phyloP scores from a whole-genome alignment of 176 grass and related monocot species.

The Thinopyrum elongatum region DNA sequence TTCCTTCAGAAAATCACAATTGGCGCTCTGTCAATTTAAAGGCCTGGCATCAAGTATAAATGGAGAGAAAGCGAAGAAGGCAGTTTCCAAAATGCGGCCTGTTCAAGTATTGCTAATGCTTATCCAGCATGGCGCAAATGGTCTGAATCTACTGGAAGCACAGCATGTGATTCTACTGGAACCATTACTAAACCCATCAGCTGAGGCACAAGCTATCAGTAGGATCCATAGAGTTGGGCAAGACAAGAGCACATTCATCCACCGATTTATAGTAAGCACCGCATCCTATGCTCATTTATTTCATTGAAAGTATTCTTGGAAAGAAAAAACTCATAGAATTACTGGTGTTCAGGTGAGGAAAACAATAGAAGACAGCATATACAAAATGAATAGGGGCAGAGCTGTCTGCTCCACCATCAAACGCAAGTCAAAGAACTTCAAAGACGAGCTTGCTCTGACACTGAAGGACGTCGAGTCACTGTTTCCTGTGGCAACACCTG shows the following conservation, averaged over 20 bases:
- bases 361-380: conserved; percentile 93
- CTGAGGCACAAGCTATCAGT: conserved; percentile 92
- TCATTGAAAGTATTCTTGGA: background rate
- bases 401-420: conserved; percentile 60
- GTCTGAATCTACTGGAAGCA: conserved; percentile 98
- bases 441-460: conserved; percentile 77
- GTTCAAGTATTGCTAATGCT: conserved; percentile 92
- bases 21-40: conserved; percentile 87
- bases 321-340: background rate
- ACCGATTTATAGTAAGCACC: conserved; percentile 75
- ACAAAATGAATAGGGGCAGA: conserved; percentile 72
- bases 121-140: conserved; percentile 85
- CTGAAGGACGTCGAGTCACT: conserved; percentile 78
- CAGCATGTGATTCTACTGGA: conserved; percentile 90
- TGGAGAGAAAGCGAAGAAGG: conserved; percentile 33
- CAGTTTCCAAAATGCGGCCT: conserved; percentile 25
- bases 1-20: conserved; percentile 73
- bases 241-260: conserved; percentile 88
- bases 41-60: conserved; percentile 37
- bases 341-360: conserved; percentile 63
- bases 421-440: conserved; percentile 61
- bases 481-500: conserved; percentile 50
- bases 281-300: background rate
- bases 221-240: conserved; percentile 94
- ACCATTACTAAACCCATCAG: conserved; percentile 80